phyloP scores from a whole-genome alignment of 148 eudicot species.

The Polygonum aviculare region DNA sequence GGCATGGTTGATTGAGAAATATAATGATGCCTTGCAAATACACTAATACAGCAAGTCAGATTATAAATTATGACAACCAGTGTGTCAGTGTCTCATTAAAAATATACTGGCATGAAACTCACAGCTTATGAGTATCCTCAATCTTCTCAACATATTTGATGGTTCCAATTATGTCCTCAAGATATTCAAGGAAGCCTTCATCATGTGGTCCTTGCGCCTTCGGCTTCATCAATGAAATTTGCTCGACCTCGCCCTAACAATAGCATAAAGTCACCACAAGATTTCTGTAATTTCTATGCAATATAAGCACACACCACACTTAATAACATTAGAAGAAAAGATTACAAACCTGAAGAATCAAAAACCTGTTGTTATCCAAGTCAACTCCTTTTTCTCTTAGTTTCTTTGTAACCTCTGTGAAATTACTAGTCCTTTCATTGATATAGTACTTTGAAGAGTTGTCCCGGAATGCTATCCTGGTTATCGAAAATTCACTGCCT shows the following conservation, averaged over 20 bases:
- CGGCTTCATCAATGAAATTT: conserved; percentile 89
- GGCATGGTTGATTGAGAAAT: background rate
- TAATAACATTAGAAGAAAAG: background rate
- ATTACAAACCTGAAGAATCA: conserved; percentile 80
- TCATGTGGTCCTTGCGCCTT: conserved; percentile 92
- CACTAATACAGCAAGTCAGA: background rate
- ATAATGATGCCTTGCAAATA: background rate
- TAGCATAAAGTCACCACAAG: conserved; percentile 9
- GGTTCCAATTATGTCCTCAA: conserved; percentile 84
- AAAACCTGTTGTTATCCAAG: conserved; percentile 93
- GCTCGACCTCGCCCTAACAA: conserved; percentile 85
- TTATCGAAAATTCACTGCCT: conserved; percentile 78
- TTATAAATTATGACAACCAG: background rate
- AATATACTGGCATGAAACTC: conserved; percentile 23
- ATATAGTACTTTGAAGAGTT: conserved; percentile 88
- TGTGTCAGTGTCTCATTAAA: background rate
- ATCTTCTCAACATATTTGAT: conserved; percentile 91
- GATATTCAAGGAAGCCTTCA: conserved; percentile 88
- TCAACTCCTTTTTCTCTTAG: conserved; percentile 94
- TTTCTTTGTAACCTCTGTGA: conserved; percentile 84
- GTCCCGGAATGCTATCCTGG: conserved; percentile 81
- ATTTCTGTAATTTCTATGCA: background rate
- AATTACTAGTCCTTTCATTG: conserved; percentile 61
- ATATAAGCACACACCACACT: background rate
- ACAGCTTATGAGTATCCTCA: conserved; percentile 80